These are phyloP conservation scores for Hypoxylon fuscum DNA, from an alignment of 495 filamentous ascomycete genomes.

Conservation along the genomic window DNA sequence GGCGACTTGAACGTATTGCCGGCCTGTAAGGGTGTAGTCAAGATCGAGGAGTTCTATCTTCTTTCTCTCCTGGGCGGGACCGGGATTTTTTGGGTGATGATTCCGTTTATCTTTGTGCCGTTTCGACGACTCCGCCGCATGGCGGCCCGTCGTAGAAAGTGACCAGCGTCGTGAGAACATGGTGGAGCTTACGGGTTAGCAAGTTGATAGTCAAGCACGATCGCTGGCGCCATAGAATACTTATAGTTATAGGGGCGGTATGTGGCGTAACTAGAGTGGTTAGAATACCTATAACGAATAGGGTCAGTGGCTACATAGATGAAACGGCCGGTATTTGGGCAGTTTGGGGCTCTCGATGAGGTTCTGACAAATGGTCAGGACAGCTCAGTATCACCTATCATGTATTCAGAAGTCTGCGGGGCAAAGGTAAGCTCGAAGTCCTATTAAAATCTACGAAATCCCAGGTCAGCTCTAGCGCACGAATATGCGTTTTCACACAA, in stretches of 20 bases:
- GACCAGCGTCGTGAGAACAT: slow-evolving; percentile 31
- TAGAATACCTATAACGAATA: slow-evolving; percentile 4
- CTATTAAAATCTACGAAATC: slow-evolving; percentile 19
- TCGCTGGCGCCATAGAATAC: slow-evolving; percentile 7
- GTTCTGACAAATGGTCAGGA: slow-evolving; percentile 7
- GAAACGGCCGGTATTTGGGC: background rate
- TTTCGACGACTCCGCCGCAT: slow-evolving; percentile 10
- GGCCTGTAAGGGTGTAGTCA: slow-evolving; percentile 9
- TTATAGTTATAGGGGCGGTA: slow-evolving; percentile 18
- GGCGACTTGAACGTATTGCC: slow-evolving; percentile 6
- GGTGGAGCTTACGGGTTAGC: slow-evolving; percentile 8
- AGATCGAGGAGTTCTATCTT: slow-evolving; percentile 33
- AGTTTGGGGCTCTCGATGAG: slow-evolving; percentile 13
- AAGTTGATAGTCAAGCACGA: background rate
- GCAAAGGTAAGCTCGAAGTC: slow-evolving; percentile 15
- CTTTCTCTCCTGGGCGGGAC: slow-evolving; percentile 17
- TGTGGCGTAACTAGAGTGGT: slow-evolving; percentile 35
- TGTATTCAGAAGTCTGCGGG: slow-evolving; percentile 21
- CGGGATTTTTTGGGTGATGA: slow-evolving; percentile 10
- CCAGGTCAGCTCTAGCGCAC: slow-evolving; percentile 10
- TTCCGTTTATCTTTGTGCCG: slow-evolving; percentile 15
- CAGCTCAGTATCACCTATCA: slow-evolving; percentile 15
- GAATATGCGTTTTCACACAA: slow-evolving; percentile 1
- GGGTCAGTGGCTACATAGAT: slow-evolving; percentile 1
- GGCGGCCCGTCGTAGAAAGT: slow-evolving; percentile 8